Base-by-base conservation (phyloP, 1,139 yeast species). In the Nakaseomyces uthaithaninus region DNA sequence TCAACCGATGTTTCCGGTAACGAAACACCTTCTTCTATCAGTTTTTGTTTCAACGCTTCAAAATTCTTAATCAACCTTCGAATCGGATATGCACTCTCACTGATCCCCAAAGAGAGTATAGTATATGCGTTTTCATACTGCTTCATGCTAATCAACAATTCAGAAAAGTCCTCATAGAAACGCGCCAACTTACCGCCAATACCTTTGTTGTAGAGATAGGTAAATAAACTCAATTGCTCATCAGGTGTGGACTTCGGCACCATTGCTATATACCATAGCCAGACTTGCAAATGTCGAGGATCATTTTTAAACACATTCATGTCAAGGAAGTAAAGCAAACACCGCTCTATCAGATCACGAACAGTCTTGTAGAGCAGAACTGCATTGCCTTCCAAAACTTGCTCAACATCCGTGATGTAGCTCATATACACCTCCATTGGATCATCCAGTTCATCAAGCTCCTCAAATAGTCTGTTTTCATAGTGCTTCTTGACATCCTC, bases 81-180 rank as follows among this genome's bases (percentile, higher is more conserved):
- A 5, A 69, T 35, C 0, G 96, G 96, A 44, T 86, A 66, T 1
- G 95, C 94, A 10, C 65, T 60, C 2, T 63, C 55, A 22, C 67
- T 66, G 2, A 86, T 57, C 0, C 96, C 97, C 41, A 71, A 62
- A 44, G 69, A 67, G 52, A 75, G 76, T 0, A 87, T 75, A 39
- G 74, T 74, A 3, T 67, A 65, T 0, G 96, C 95, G 48, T 81
- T 86, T 5, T 59, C 55, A 40, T 63, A 59, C 44, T 72, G 73
- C 23, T 64, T 64, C 10, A 68, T 47, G 51, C 83, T 94, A 46
- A 82, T 64, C 45, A 68, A 75, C 20, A 52, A 20, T 22, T 68
- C 68, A 3, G 95, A 89, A 63, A 84, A 87, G 47, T 78, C 84
- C 54, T 86, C 95, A 54, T 87, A 91, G 56, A 73, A 89, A 17